phyloP scores from a whole-genome alignment of 129 eudicot genomes.

The Sambucus nigra region DNA sequence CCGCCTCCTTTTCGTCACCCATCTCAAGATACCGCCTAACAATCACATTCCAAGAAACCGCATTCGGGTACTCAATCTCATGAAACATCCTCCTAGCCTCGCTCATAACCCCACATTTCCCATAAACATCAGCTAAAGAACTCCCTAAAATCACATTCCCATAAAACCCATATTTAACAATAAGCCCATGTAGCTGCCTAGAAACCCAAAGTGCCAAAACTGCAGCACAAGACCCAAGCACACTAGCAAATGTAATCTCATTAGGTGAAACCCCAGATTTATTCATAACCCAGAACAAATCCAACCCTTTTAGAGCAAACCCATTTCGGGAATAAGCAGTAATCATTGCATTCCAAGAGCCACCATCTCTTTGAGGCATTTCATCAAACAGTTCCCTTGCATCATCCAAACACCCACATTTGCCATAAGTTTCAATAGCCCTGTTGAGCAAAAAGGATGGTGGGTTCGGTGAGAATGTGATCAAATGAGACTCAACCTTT shows the following conservation, averaged over 20 bases:
- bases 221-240: slow-evolving; percentile 49
- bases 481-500: slow-evolving; percentile 67
- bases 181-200: slow-evolving; percentile 45
- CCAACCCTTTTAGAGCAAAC: slow-evolving; percentile 30
- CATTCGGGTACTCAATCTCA: slow-evolving; percentile 52
- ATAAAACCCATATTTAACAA: slow-evolving; percentile 43
- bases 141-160: slow-evolving; percentile 67
- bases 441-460: slow-evolving; percentile 56
- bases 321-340: slow-evolving; percentile 39
- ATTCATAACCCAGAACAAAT: slow-evolving; percentile 40
- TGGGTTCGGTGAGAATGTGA: slow-evolving; percentile 44
- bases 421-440: slow-evolving; percentile 65
- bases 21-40: slow-evolving; percentile 67
- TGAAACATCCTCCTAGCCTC: slow-evolving; percentile 72
- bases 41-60: slow-evolving; percentile 82
- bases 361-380: slow-evolving; percentile 80
- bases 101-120: slow-evolving; percentile 46
- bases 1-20: slow-evolving; percentile 42
- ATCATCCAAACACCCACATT: slow-evolving; percentile 57
- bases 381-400: slow-evolving; percentile 78
- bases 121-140: slow-evolving; percentile 67
- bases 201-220: slow-evolving; percentile 33
- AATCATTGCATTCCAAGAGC: slow-evolving; percentile 77
- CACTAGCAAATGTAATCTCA: slow-evolving; percentile 65
- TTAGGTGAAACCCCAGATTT: slow-evolving; percentile 35